Evolutionary conservation across 2,329 filamentous ascomycete species (phyloP).

Genomic region (Pseudogymnoascus sp.): DNA sequence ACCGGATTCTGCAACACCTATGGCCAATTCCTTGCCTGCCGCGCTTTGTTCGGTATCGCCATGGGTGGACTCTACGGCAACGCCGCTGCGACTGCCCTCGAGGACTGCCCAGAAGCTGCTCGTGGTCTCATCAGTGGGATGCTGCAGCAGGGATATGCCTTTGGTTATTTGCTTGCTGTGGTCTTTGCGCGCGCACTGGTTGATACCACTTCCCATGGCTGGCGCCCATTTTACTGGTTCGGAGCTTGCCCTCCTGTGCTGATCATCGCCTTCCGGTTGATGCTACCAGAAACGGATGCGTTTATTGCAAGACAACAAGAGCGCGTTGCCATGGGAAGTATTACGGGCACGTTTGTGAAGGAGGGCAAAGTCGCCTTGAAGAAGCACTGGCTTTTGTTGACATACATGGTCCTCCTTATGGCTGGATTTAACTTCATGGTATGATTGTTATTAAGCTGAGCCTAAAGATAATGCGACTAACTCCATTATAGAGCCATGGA

Average conservation of each 20-base stretch:
- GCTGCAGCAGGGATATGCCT: slow-evolving; percentile 72
- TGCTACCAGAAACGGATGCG: slow-evolving; percentile 69
- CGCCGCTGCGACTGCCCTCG: slow-evolving; percentile 69
- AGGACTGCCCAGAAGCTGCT: slow-evolving; percentile 42
- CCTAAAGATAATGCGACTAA: neutral
- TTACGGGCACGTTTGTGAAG: slow-evolving; percentile 59
- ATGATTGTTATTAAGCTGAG: slow-evolving; percentile 35
- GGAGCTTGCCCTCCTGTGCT: slow-evolving; percentile 71
- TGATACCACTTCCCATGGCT: slow-evolving; percentile 68
- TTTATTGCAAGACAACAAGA: slow-evolving; percentile 61
- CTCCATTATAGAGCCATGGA: slow-evolving; percentile 19
- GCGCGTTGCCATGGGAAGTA: slow-evolving; percentile 50
- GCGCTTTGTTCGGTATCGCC: slow-evolving; percentile 68
- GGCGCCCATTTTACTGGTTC: slow-evolving; percentile 87
- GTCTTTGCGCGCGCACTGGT: slow-evolving; percentile 60
- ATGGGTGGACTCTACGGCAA: slow-evolving; percentile 80
- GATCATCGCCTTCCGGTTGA: slow-evolving; percentile 71
- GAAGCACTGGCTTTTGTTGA: slow-evolving; percentile 70
- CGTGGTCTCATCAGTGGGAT: slow-evolving; percentile 77
- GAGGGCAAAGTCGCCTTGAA: slow-evolving; percentile 74
- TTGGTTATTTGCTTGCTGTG: slow-evolving; percentile 73
- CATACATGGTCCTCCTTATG: slow-evolving; percentile 81
- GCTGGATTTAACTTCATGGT: slow-evolving; percentile 90
- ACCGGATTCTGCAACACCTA: slow-evolving; percentile 72
- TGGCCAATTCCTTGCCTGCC: slow-evolving; percentile 58